Evolutionary conservation across 768 basidiomycete genomes (phyloP).

Genomic region (Leucocoprinus birnbaumii): DNA sequence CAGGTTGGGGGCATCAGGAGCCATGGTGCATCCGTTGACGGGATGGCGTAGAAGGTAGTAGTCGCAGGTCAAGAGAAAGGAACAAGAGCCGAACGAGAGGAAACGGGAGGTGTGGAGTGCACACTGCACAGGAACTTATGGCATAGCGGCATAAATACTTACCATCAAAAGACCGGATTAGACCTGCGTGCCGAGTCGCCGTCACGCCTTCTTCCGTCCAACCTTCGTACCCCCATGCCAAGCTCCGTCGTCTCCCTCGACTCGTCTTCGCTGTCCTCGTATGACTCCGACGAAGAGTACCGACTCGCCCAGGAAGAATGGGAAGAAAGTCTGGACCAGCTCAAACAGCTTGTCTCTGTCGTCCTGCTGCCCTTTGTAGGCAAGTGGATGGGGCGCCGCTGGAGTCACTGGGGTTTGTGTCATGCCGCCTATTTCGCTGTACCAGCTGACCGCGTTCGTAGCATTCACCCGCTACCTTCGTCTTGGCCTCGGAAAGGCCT

Average conservation of each 20-base stretch:
- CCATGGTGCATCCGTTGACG: conserved; percentile 52
- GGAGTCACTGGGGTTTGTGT: conserved; percentile 80
- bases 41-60: conserved; percentile 1
- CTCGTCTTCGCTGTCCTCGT: conserved; percentile 49
- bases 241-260: conserved; percentile 61
- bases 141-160: neutral
- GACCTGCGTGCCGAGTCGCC: conserved; percentile 7
- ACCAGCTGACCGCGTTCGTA: conserved; percentile 23
- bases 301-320: conserved; percentile 84
- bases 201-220: conserved; percentile 14
- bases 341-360: conserved; percentile 76
- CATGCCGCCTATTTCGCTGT: neutral
- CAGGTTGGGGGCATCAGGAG: conserved; percentile 23
- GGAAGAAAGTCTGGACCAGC: conserved; percentile 86
- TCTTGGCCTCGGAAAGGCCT: conserved; percentile 59
- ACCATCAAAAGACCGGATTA: conserved; percentile 12
- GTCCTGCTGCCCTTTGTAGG: conserved; percentile 85
- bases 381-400: conserved; percentile 84
- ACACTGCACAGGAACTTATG: neutral
- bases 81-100: neutral
- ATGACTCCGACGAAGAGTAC: conserved; percentile 70
- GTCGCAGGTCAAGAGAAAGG: neutral
- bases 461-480: conserved; percentile 71
- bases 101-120: neutral
- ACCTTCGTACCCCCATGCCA: conserved; percentile 43